Evolutionary conservation across 2,329 filamentous ascomycete species (phyloP).

Genomic region (Xylariaceae sp.): DNA sequence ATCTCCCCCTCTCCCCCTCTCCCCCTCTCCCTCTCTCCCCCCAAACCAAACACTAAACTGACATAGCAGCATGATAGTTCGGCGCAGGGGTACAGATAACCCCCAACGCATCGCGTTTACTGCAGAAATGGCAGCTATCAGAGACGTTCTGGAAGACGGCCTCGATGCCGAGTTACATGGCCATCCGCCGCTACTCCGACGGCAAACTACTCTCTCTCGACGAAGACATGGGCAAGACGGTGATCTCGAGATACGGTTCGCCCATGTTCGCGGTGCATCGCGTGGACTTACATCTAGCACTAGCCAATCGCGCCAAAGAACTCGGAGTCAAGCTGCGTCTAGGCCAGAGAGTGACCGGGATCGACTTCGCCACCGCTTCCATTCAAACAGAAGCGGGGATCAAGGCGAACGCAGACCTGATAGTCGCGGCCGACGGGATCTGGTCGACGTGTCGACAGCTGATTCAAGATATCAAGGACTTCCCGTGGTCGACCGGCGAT

Average conservation of each 20-base stretch:
- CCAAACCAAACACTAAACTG: not conserved
- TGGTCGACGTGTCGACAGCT: conserved; percentile 53
- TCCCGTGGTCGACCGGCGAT: conserved; percentile 55
- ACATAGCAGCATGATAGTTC: conserved; percentile 31
- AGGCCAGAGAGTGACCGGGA: conserved; percentile 39
- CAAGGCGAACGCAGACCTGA: conserved; percentile 44
- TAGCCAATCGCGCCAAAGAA: conserved; percentile 46
- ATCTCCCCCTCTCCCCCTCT: too few relatives aligned
- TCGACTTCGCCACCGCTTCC: conserved; percentile 44
- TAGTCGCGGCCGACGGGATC: conserved; percentile 59
- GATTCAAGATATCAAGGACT: conserved; percentile 40
- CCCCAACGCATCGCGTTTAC: conserved; percentile 44
- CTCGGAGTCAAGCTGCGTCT: conserved; percentile 49
- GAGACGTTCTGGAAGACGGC: conserved; percentile 36
- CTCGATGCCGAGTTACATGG: conserved; percentile 41
- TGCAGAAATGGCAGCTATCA: conserved; percentile 47
- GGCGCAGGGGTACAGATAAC: conserved; percentile 51
- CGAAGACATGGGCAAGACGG: conserved; percentile 46
- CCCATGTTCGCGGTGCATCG: conserved; percentile 58
- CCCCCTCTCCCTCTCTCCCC: too few relatives aligned
- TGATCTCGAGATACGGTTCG: conserved; percentile 47
- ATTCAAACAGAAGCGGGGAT: conserved; percentile 37
- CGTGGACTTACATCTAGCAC: conserved; percentile 52
- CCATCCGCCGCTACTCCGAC: conserved; percentile 49
- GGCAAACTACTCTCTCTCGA: conserved; percentile 43